Base-by-base conservation (phyloP, 2,329 filamentous ascomycete genomes). In the Fusarium beomiforme region DNA sequence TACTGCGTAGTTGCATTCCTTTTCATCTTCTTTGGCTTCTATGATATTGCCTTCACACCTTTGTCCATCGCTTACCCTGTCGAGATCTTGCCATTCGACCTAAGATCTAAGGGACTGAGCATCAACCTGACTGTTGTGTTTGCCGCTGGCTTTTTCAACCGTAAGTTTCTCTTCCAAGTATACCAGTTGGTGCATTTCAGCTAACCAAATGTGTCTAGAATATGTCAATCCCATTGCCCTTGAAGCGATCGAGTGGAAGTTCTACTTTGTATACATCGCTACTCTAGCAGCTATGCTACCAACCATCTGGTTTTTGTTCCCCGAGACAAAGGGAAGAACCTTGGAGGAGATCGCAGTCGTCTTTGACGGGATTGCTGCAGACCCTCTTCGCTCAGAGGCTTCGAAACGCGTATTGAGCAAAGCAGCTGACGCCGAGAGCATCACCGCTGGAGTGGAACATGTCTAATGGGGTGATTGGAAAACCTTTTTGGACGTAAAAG, bases 181-280 rank as follows among this genome's bases (percentile, higher is more conserved):
- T 19, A n/a, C 12, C 1, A 10, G 5, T 8, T 0, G 8, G 16
- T 21, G 3, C 17, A 23, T 3, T 14, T 4, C 21, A 2, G n/a
- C 23, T 54, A 29, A 54, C 4, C 44, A 11, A 6, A 4, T 24
- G 3, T 1, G 24, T 1, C 7, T n/a, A 62, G 43, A 69, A 36
- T 70, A 64, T 6, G 69, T 72, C 16, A 72, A 72, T 11, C 69
- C 69, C 2, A 65, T 71, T n/a, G 64, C 64, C 1, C 60, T 72
- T 12, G 64, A 69, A 8, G 56, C 26, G 9, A 66, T 72, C 1
- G 36, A 46, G 14, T 72, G 69, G 69, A 68, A 55, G 33, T 72
- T 56, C 16, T 72, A 71, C 42, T 44, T 61, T 10, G 68, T 72
- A 16, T 72, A 71, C 41, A 56, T 71, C 4, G 69, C 41, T 6